phyloP scores from a whole-genome alignment of 106 monocot species.

The Phalaenopsis aphrodite region DNA sequence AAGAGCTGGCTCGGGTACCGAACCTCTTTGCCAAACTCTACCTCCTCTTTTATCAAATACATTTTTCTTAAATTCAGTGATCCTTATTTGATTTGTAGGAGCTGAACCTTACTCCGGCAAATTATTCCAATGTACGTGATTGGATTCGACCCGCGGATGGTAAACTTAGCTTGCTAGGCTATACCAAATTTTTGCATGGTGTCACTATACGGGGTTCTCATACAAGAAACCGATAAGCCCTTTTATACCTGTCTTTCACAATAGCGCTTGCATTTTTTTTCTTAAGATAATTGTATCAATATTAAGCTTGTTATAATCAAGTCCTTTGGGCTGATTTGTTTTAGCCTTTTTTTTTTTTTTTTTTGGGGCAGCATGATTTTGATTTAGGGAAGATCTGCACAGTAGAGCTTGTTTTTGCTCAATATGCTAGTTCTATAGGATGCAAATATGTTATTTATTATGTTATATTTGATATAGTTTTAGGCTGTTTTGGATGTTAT shows the following conservation, averaged over 20 bases:
- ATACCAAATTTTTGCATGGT: conserved; percentile 99
- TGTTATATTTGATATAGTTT: background rate
- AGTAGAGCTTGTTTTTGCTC: conserved; percentile 1
- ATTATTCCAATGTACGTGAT: conserved; percentile 62
- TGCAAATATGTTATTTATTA: background rate
- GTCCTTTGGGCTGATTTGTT: background rate
- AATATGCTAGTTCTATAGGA: background rate
- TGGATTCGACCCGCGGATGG: conserved; percentile 88
- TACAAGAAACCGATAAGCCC: conserved; percentile 38
- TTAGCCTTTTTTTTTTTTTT: background rate
- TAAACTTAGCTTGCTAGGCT: conserved; percentile 82
- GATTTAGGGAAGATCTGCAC: background rate
- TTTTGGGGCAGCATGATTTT: background rate
- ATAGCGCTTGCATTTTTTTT: background rate
- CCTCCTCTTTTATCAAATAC: background rate
- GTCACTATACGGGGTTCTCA: conserved; percentile 57
- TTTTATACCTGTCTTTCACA: background rate
- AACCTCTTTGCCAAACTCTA: background rate
- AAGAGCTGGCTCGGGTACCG: conserved; percentile 76
- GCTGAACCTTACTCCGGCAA: conserved; percentile 58
- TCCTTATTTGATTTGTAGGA: conserved; percentile 39
- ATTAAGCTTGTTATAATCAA: conserved; percentile 3
- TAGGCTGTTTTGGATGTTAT: background rate
- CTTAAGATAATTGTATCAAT: background rate
- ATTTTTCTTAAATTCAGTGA: background rate